Evolutionary conservation across 768 basidiomycete genomes (phyloP).

Genomic region (Tricholomella constricta): DNA sequence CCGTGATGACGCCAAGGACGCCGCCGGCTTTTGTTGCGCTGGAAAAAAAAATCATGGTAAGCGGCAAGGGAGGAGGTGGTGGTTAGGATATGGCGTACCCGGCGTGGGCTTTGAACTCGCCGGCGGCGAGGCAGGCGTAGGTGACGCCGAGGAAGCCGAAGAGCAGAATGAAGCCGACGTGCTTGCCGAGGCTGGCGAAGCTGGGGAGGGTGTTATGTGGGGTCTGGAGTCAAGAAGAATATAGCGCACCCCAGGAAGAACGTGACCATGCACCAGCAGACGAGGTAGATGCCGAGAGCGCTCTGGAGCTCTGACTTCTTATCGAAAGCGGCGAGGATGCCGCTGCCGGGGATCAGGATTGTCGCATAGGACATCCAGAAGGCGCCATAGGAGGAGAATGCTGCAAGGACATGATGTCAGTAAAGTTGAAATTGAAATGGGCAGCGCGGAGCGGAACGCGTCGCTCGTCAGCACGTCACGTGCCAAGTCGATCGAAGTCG

Average conservation of each 20-base stretch:
- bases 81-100: too few relatives aligned
- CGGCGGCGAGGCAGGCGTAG: constrained; percentile 44
- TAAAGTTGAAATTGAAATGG: too few relatives aligned
- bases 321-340: constrained; percentile 57
- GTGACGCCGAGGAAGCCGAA: constrained; percentile 41
- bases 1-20: constrained; percentile 44
- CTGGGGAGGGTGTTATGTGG: constrained; percentile 20
- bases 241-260: constrained; percentile 60
- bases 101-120: constrained; percentile 30
- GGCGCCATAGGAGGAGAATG: constrained; percentile 81
- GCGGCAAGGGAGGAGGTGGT: too few relatives aligned
- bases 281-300: constrained; percentile 75
- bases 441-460: too few relatives aligned
- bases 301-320: constrained; percentile 37
- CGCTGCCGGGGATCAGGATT: constrained; percentile 70
- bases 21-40: constrained; percentile 47
- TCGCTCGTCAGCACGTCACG: too few relatives aligned
- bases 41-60: constrained; percentile 3
- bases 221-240: neutral
- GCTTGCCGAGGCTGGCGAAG: constrained; percentile 41
- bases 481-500: too few relatives aligned
- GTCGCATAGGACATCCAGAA: constrained; percentile 88
- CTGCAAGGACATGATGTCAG: constrained; percentile 34
- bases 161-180: constrained; percentile 38
- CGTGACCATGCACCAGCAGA: constrained; percentile 75